Conservation (phyloP, 306 rosid species). For the Pachyrhizus erosus region DNA sequence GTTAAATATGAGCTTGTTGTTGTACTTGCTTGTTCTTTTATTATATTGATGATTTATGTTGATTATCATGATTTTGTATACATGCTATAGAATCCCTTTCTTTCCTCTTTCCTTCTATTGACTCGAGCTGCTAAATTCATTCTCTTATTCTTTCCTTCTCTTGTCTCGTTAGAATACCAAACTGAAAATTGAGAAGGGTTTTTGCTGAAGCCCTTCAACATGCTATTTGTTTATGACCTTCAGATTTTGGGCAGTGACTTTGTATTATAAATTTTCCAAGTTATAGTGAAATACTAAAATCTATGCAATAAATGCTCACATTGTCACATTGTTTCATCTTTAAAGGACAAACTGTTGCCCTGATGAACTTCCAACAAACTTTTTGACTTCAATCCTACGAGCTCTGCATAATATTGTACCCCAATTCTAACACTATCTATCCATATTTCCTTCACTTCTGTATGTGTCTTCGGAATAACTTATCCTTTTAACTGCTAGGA, state of each 20-base stretch:
- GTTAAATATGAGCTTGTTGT: constrained; percentile 47
- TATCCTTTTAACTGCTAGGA: background rate
- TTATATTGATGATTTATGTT: constrained; percentile 50
- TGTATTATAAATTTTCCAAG: background rate
- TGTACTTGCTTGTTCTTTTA: constrained; percentile 56
- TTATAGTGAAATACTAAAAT: background rate
- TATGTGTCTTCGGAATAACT: background rate
- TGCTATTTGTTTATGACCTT: constrained; percentile 1
- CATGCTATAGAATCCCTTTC: constrained; percentile 47
- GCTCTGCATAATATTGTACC: background rate
- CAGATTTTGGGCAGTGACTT: background rate
- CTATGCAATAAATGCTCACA: background rate
- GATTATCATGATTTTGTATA: constrained; percentile 46
- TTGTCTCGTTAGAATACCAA: constrained; percentile 17
- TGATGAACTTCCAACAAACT: background rate
- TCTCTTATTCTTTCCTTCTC: background rate
- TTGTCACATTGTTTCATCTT: background rate
- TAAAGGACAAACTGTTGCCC: background rate
- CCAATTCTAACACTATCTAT: background rate
- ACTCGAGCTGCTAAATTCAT: constrained; percentile 29
- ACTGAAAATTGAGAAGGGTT: constrained; percentile 28
- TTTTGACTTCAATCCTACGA: background rate
- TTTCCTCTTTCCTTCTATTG: constrained; percentile 23
- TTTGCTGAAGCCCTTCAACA: constrained; percentile 1
- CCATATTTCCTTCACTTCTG: constrained; percentile 10